Evolutionary conservation across 2,329 filamentous ascomycete genomes (phyloP).

Genomic region (Thielaviopsis populi): DNA sequence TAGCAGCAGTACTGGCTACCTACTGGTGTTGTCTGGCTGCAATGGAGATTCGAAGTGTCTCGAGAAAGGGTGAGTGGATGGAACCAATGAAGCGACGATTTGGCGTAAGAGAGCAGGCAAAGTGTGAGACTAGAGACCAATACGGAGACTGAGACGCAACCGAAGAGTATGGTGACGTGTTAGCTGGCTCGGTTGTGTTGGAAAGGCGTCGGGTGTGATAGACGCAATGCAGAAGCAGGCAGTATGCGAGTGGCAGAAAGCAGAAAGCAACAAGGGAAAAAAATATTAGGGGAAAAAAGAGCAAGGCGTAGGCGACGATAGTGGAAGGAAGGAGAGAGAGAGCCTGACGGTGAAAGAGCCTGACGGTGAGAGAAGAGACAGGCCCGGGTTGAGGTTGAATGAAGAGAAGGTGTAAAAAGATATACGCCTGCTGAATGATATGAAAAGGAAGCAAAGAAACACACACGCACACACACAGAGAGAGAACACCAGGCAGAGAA

Average conservation of each 20-base stretch:
- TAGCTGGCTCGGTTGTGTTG: conserved; percentile 14
- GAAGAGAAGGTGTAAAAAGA: neutral
- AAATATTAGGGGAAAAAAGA: neutral
- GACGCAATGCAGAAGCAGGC: conserved; percentile 12
- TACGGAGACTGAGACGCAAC: conserved; percentile 11
- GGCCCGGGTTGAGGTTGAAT: neutral
- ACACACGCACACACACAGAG: too few relatives aligned
- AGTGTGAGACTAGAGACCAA: neutral
- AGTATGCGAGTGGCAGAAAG: conserved; percentile 7
- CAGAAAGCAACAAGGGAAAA: neutral
- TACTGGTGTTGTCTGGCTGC: neutral
- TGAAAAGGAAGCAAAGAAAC: neutral
- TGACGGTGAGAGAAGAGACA: neutral
- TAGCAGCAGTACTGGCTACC: neutral
- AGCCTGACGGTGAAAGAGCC: neutral
- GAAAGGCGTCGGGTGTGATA: conserved; percentile 13
- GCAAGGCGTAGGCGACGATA: neutral
- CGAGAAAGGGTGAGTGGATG: neutral
- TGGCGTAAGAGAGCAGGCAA: neutral
- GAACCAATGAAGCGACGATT: neutral
- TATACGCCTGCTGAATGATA: neutral
- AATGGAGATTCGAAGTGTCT: neutral
- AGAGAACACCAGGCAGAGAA: neutral
- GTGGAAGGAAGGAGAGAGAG: neutral
- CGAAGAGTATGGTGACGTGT: conserved; percentile 17